Conservation (phyloP, 2,329 filamentous ascomycete genomes). For the Verticillium albo-atrum region DNA sequence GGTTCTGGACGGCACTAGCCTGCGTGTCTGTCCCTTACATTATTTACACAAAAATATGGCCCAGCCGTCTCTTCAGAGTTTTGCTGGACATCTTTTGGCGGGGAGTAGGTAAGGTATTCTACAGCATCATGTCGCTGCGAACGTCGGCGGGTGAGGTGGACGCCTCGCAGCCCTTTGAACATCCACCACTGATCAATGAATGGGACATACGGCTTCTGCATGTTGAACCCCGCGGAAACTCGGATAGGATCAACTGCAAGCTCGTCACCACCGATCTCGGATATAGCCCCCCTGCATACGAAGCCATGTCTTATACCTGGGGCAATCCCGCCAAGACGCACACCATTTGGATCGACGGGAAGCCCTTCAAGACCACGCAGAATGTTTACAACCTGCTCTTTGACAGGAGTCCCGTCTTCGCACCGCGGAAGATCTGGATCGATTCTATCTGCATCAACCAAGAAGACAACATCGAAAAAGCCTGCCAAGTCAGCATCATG, state of each 20-base stretch:
- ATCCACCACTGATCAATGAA: neutral
- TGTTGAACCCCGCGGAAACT: neutral
- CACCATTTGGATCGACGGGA: neutral
- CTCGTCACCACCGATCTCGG: conserved; percentile 4
- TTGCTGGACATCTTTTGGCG: neutral
- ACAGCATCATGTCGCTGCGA: neutral
- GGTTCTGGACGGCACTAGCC: neutral
- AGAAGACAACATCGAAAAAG: conserved; percentile 26
- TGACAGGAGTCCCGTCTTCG: conserved; percentile 1
- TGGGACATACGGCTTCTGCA: neutral
- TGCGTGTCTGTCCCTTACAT: neutral
- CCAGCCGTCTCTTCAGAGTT: neutral
- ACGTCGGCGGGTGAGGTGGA: neutral
- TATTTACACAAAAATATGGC: neutral
- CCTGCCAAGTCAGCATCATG: conserved; percentile 32
- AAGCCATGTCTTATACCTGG: conserved; percentile 21
- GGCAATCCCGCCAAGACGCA: conserved; percentile 6
- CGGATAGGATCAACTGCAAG: conserved; percentile 2
- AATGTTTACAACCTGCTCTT: conserved; percentile 7
- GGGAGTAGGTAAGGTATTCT: neutral
- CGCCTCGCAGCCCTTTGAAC: neutral
- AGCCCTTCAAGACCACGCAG: conserved; percentile 5
- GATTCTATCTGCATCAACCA: conserved; percentile 38
- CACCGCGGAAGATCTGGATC: conserved; percentile 24
- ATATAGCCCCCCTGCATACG: conserved; percentile 10